Evolutionary conservation across 2,329 filamentous ascomycete genomes (phyloP).

Genomic region (Rhinocladiella similis): DNA sequence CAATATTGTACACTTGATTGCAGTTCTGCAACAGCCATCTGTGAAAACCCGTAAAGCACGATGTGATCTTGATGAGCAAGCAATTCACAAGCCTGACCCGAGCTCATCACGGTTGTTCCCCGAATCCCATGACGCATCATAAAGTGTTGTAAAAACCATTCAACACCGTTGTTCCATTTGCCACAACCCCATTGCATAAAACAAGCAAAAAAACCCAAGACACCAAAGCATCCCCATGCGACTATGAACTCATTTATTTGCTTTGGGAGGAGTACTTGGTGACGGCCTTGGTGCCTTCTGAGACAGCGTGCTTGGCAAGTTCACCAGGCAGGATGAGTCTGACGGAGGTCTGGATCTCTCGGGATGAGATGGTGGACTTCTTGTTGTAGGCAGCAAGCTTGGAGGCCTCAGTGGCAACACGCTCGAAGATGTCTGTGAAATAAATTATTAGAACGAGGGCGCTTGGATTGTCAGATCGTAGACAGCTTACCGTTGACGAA

Average conservation of each 20-base stretch:
- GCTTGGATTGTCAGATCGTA: not conserved
- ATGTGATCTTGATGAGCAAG: conserved; percentile 20
- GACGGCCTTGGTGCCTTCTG: conserved; percentile 99
- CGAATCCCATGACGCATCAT: conserved; percentile 29
- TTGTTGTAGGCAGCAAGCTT: conserved; percentile 99
- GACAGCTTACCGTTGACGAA: conserved; percentile 89
- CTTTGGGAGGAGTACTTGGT: conserved; percentile 99
- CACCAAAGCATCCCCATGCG: conserved; percentile 38
- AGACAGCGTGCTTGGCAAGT: conserved; percentile 98
- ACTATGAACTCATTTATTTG: conserved; percentile 69
- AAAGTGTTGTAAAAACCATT: conserved; percentile 39
- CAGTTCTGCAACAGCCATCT: conserved; percentile 19
- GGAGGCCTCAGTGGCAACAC: conserved; percentile 95
- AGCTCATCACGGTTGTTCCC: conserved; percentile 21
- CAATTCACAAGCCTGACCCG: conserved; percentile 13
- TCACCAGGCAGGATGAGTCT: conserved; percentile 97
- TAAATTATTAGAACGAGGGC: conserved; percentile 8
- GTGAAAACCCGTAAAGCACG: conserved; percentile 19
- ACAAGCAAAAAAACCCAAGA: conserved; percentile 36
- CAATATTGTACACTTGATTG: conserved; percentile 23
- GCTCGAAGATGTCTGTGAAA: conserved; percentile 97
- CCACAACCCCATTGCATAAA: conserved; percentile 40
- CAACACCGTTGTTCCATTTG: conserved; percentile 41
- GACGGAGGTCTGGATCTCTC: conserved; percentile 99
- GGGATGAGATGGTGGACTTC: conserved; percentile 99